These are phyloP conservation scores for Funneliformis mosseae DNA, from an alignment of 192 early-diverging fungal genomes.

Conservation along the genomic window DNA sequence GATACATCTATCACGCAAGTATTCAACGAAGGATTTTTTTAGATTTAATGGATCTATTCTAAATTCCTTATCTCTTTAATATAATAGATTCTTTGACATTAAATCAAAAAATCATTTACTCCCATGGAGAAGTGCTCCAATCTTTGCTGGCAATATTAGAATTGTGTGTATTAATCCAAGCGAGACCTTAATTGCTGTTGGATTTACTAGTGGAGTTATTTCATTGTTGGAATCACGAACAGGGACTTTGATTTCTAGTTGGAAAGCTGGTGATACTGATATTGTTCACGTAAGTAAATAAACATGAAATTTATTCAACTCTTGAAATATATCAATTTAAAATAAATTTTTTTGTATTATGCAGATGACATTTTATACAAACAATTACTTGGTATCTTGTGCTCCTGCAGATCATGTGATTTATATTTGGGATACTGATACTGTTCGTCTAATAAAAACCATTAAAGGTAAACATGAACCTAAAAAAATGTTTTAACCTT, in stretches of 20 bases:
- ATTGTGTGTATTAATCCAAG: constrained; percentile 46
- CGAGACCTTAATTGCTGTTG: constrained; percentile 57
- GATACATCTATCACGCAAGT: constrained; percentile 54
- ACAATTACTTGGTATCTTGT: constrained; percentile 55
- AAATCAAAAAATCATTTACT: constrained; percentile 39
- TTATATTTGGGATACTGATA: constrained; percentile 59
- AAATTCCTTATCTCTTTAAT: neutral
- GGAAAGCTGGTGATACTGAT: constrained; percentile 62
- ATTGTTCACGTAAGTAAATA: constrained; percentile 49
- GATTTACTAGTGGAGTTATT: constrained; percentile 55
- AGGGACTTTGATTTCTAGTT: constrained; percentile 53
- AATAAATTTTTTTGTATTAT: neutral
- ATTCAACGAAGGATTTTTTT: constrained; percentile 37
- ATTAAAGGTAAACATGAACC: constrained; percentile 44
- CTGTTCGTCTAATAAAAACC: constrained; percentile 51
- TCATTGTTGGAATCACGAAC: constrained; percentile 58
- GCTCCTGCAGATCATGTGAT: constrained; percentile 59
- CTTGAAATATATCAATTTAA: neutral
- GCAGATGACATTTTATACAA: constrained; percentile 61
- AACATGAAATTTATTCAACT: neutral
- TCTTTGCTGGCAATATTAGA: constrained; percentile 33
- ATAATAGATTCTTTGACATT: constrained; percentile 43
- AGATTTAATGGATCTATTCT: constrained; percentile 29
- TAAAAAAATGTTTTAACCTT: neutral
- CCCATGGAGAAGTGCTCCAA: constrained; percentile 44